Percentiles rank a stretch among this genome's conserved stretches.
Conservation (phyloP, 2,329 filamentous ascomycete species). For the Aspergillus felis region DNA sequence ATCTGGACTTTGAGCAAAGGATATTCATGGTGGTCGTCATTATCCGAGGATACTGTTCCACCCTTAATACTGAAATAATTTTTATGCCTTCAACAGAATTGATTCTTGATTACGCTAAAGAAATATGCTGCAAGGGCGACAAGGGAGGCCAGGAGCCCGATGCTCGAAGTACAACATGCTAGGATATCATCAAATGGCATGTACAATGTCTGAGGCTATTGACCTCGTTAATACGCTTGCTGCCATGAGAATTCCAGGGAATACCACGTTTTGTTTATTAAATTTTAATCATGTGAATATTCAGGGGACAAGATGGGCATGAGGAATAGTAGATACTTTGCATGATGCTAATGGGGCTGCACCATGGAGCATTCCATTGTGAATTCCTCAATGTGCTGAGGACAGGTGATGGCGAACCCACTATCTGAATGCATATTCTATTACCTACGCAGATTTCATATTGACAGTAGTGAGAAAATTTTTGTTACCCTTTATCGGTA, state of each 20-base stretch:
- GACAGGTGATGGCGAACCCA: not conserved
- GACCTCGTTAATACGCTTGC: not conserved
- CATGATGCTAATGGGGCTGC: not conserved
- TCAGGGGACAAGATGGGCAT: not conserved
- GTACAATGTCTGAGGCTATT: not conserved
- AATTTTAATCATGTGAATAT: not conserved
- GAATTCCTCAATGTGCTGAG: not conserved
- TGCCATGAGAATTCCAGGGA: not conserved
- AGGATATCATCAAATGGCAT: not conserved
- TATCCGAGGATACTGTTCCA: not conserved
- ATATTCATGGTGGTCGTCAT: not conserved
- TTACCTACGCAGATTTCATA: not conserved
- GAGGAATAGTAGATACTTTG: not conserved
- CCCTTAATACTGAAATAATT: not conserved
- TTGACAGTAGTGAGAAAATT: not conserved
- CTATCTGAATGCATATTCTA: not conserved
- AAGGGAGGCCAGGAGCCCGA: not conserved
- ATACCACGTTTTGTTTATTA: not conserved
- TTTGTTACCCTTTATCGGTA: not conserved
- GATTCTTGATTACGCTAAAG: not conserved
- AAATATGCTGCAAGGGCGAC: not conserved
- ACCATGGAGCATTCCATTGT: not conserved
- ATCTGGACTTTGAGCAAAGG: not conserved
- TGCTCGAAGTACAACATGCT: not conserved
- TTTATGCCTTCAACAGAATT: not conserved